Conservation (phyloP, 163 green algal genomes). For the Volvox carteri region DNA sequence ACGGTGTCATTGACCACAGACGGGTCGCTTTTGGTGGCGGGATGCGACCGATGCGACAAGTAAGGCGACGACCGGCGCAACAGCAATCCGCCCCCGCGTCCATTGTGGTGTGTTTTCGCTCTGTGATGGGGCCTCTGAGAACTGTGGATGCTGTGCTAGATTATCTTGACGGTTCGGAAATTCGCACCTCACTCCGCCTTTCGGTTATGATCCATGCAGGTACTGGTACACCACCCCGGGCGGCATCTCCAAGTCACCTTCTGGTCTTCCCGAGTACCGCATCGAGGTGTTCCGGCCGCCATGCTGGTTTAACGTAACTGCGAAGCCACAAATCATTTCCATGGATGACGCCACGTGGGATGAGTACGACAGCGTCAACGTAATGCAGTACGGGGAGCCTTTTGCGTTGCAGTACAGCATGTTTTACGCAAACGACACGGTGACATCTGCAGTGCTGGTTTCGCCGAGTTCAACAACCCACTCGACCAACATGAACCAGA, state of each 20-base stretch:
- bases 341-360: conserved; percentile 15
- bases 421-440: not conserved
- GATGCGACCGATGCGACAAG: conserved; percentile 64
- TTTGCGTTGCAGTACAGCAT: conserved; percentile 43
- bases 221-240: conserved; percentile 50
- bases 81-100: no score
- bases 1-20: conserved; percentile 57
- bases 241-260: conserved; percentile 40
- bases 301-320: conserved; percentile 32
- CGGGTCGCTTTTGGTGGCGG: conserved; percentile 58
- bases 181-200: no score
- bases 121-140: no score
- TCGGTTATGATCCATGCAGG: no score
- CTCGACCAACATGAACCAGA: conserved; percentile 62
- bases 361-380: conserved; percentile 9
- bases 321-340: conserved; percentile 22
- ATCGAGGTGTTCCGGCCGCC: conserved; percentile 54
- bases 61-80: no score
- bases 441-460: conserved; percentile 35
- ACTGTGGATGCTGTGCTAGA: no score
- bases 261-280: conserved; percentile 49
- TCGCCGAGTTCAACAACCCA: conserved; percentile 52
- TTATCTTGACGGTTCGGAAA: no score
- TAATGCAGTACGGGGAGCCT: conserved; percentile 39
- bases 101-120: no score